phyloP scores from a whole-genome alignment of 441 rosid genomes.

The Pelargonium exstipulatum region DNA sequence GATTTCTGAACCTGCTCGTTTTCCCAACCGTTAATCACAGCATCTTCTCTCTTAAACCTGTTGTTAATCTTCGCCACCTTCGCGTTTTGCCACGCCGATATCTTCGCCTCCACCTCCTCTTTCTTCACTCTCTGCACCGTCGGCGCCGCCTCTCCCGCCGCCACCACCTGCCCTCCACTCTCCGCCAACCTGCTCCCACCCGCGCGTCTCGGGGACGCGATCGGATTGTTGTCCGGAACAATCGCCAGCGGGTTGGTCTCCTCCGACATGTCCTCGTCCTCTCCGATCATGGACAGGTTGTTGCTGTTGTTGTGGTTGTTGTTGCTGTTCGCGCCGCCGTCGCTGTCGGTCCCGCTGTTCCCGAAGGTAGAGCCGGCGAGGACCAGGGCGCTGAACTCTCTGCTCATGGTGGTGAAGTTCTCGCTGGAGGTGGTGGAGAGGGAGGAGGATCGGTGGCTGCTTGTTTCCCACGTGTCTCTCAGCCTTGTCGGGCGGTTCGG shows the following conservation, averaged over 20 bases:
- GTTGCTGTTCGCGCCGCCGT: neutral
- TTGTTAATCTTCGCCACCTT: constrained; percentile 76
- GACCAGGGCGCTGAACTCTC: constrained; percentile 85
- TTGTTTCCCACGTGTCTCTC: constrained; percentile 36
- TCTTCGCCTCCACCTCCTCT: constrained; percentile 43
- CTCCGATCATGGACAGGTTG: constrained; percentile 59
- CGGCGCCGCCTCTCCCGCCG: constrained; percentile 19
- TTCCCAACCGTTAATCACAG: constrained; percentile 81
- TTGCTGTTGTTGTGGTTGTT: constrained; percentile 16
- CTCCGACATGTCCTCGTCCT: constrained; percentile 38
- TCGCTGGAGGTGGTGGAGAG: constrained; percentile 49
- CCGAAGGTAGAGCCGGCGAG: constrained; percentile 67
- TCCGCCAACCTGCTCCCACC: constrained; percentile 4
- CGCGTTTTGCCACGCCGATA: constrained; percentile 84
- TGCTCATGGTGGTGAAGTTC: constrained; percentile 80
- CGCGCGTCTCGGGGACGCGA: constrained; percentile 20
- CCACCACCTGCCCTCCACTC: neutral
- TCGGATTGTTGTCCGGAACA: constrained; percentile 51
- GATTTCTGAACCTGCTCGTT: constrained; percentile 73
- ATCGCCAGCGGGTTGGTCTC: constrained; percentile 85
- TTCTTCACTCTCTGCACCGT: constrained; percentile 78
- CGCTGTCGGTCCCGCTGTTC: constrained; percentile 17
- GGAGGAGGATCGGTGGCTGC: constrained; percentile 41
- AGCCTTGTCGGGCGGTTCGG: constrained; percentile 25
- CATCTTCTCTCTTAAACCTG: constrained; percentile 88